A percentile compares a stretch with the other conserved stretches of the same genome.
Evolutionary conservation across 768 basidiomycete genomes (phyloP).

Genomic region (Baorangia bicolor): DNA sequence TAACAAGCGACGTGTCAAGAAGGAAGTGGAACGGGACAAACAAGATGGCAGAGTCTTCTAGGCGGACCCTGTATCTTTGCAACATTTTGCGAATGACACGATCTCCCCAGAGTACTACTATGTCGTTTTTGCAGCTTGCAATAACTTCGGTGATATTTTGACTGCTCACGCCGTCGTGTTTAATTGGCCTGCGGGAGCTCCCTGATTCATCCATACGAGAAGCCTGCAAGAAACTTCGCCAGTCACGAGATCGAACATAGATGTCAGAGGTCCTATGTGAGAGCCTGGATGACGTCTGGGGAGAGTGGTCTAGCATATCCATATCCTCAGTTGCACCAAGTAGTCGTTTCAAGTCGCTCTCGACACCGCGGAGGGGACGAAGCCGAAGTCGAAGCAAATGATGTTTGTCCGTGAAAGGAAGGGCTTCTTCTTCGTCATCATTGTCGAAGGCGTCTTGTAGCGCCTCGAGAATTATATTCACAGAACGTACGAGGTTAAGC

Average conservation of each 20-base stretch:
- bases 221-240: constrained; percentile 35
- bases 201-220: constrained; percentile 18
- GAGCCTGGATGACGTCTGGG: constrained; percentile 46
- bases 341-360: constrained; percentile 59
- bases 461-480: constrained; percentile 62
- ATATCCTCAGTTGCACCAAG: constrained; percentile 50
- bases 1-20: not conserved
- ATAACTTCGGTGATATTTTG: constrained; percentile 52
- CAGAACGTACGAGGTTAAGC: constrained; percentile 73
- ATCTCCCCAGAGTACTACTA: constrained; percentile 65
- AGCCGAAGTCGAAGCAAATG: constrained; percentile 58
- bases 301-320: constrained; percentile 24
- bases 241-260: constrained; percentile 52
- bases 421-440: constrained; percentile 30
- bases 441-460: constrained; percentile 54
- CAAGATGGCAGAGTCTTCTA: constrained; percentile 71
- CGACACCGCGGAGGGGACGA: constrained; percentile 58
- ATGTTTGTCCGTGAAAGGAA: constrained; percentile 52
- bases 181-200: constrained; percentile 1
- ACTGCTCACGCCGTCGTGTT: constrained; percentile 24
- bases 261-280: constrained; percentile 40
- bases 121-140: constrained; percentile 60
- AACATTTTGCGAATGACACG: constrained; percentile 49
- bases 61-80: constrained; percentile 43
- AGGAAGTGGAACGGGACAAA: constrained; percentile 32